Evolutionary conservation across 176 grass and related monocot genomes (phyloP), one percentile per base, ranked within the genome.

Genomic region (Carex parvula): DNA sequence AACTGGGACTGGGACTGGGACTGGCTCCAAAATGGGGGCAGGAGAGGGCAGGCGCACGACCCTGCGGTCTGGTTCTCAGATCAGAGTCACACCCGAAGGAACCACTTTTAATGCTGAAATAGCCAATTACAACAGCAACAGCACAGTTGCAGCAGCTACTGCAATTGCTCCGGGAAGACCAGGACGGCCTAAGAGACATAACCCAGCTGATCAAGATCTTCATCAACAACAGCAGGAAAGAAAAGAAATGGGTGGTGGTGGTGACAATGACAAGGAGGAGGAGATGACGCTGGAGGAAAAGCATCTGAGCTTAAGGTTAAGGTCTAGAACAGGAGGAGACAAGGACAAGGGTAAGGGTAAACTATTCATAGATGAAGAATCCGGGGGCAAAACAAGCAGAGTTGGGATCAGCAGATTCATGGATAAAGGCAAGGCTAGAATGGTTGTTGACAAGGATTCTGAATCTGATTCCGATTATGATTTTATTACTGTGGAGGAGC

Each of bases 361-460:
- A 61, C 55, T 61, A 61, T 61, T 13, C 8, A 26, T 54, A 50
- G 71, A 76, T 76, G 6, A 80, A 80, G 11, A 60, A n/a, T 35
- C 29, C 3, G 6, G 15, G 3, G 56, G 5, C 11, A 35, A 17
- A 6, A 52, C 42, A 50, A 11, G 20, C 75, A 71, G 52, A 69
- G 48, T 32, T 37, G 29, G 3, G 5, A 93, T 52, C 37, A 79
- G 77, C 11, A 86, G 60, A 53, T 42, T 48, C 44, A 79, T 86
- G 61, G 82, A 64, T 55, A 93, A 93, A 90, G 94, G 77, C 60
- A 96, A 93, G 59, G 89, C 55, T 0, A 91, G 89, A 83, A 87
- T 93, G 80, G 75, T 85, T 75, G 76, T 20, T 9, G 87, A 91
- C 74, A 81, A 89, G 30, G 78, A 55, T 89, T 83, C 65, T 24